Evolutionary conservation across 495 filamentous ascomycete species (phyloP).

Genomic region (Hypoxylon rickii): DNA sequence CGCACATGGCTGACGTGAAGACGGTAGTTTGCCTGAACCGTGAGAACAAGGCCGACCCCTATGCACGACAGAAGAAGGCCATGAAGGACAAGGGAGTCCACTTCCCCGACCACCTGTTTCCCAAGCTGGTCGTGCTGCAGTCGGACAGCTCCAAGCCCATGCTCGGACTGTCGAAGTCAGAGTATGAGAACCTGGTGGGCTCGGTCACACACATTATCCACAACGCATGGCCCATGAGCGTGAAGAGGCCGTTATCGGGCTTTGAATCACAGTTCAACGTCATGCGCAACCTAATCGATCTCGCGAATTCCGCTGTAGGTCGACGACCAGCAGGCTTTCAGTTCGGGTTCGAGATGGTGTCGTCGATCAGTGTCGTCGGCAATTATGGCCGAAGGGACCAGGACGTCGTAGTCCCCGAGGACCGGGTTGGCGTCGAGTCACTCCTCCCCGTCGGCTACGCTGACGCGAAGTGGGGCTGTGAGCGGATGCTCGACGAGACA

Average conservation of each 20-base stretch:
- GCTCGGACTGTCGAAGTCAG: conserved; percentile 51
- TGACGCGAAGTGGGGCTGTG: conserved; percentile 59
- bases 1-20: conserved; percentile 37
- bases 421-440: conserved; percentile 41
- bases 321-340: conserved; percentile 35
- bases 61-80: conserved; percentile 45
- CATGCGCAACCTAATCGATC: conserved; percentile 50
- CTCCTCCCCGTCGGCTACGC: conserved; percentile 54
- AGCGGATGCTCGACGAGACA: conserved; percentile 55
- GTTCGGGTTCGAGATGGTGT: conserved; percentile 55
- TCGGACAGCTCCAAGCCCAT: conserved; percentile 50
- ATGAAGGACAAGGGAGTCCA: conserved; percentile 43
- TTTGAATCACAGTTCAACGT: conserved; percentile 56
- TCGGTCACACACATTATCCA: conserved; percentile 61
- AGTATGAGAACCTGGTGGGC: conserved; percentile 45
- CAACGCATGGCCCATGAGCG: conserved; percentile 63
- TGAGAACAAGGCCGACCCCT: conserved; percentile 16
- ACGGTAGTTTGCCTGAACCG: conserved; percentile 56
- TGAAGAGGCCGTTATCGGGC: conserved; percentile 44
- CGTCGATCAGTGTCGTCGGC: conserved; percentile 57
- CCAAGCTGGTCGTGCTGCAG: conserved; percentile 42
- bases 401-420: conserved; percentile 49
- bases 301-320: conserved; percentile 43
- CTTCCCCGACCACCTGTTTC: conserved; percentile 28
- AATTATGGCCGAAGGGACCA: conserved; percentile 46